Evolutionary conservation across 164 flowering plant genomes (phyloP).

Genomic region (Protea cynaroides): DNA sequence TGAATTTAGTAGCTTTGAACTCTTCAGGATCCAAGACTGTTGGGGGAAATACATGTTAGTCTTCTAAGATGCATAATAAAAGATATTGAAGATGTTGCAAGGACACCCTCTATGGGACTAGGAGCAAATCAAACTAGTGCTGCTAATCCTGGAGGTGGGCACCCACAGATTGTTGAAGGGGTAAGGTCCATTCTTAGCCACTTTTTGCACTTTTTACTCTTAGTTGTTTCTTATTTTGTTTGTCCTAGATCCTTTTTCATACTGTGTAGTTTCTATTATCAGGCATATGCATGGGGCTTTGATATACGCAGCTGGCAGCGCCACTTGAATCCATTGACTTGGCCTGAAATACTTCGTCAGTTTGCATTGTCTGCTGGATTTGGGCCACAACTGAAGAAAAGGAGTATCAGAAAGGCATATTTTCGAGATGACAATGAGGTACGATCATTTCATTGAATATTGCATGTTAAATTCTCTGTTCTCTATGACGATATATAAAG

Average conservation of each 20-base stretch:
- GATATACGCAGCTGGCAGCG: conserved; percentile 79
- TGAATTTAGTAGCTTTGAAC: conserved; percentile 1
- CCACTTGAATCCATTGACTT: conserved; percentile 72
- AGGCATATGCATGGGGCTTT: conserved; percentile 99
- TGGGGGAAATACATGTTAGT: conserved; percentile 80
- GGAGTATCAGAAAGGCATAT: conserved; percentile 32
- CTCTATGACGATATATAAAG: too few species aligned
- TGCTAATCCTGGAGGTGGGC: conserved; percentile 87
- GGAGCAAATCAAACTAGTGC: conserved; percentile 60
- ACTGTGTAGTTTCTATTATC: conserved; percentile 11
- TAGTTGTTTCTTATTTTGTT: neutral
- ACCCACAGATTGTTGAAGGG: conserved; percentile 92
- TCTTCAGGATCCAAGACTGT: conserved; percentile 70
- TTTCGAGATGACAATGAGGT: conserved; percentile 75
- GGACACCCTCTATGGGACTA: conserved; percentile 60
- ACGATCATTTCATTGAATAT: neutral
- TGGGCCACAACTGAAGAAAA: conserved; percentile 76
- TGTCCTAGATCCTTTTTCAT: neutral
- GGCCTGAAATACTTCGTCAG: conserved; percentile 92
- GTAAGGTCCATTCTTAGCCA: conserved; percentile 26
- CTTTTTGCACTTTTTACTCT: neutral
- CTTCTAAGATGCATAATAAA: conserved; percentile 67
- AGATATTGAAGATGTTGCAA: conserved; percentile 93
- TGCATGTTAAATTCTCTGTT: neutral
- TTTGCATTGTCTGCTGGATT: conserved; percentile 82